phyloP scores from a whole-genome alignment of 176 grass and related monocot genomes.

The Oryza australiensis region DNA sequence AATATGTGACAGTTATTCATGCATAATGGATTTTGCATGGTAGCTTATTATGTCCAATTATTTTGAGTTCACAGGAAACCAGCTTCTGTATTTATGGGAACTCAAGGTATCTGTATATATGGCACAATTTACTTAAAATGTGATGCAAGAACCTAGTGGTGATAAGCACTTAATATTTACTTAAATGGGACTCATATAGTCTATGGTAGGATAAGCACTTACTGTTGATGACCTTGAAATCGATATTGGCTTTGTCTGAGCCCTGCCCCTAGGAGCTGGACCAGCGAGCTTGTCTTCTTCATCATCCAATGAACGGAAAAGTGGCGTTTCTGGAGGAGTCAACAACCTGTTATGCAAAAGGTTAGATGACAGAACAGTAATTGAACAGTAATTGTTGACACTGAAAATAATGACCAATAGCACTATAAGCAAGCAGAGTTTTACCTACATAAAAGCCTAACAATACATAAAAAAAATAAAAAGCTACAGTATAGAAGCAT shows the following conservation, averaged over 20 bases:
- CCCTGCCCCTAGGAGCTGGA: slow-evolving; percentile 64
- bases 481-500: background rate
- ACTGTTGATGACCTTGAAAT: slow-evolving; percentile 78
- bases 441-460: background rate
- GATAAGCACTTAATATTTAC: background rate
- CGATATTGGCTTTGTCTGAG: slow-evolving; percentile 62
- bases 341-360: slow-evolving; percentile 61
- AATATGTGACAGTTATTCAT: background rate
- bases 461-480: background rate
- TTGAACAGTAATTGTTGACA: background rate
- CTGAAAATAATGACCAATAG: background rate
- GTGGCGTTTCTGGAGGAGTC: slow-evolving; percentile 90
- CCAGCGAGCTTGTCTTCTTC: slow-evolving; percentile 44
- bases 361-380: background rate
- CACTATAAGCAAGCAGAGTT: background rate
- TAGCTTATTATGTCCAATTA: background rate
- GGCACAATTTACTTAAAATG: background rate
- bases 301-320: slow-evolving; percentile 88
- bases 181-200: background rate
- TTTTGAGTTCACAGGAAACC: background rate
- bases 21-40: background rate
- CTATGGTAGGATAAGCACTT: slow-evolving; percentile 14
- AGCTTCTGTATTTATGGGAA: background rate
- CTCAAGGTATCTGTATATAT: background rate
- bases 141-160: background rate